Base-by-base conservation (phyloP, 495 filamentous ascomycete species). In the Trichoderma reesei region DNA sequence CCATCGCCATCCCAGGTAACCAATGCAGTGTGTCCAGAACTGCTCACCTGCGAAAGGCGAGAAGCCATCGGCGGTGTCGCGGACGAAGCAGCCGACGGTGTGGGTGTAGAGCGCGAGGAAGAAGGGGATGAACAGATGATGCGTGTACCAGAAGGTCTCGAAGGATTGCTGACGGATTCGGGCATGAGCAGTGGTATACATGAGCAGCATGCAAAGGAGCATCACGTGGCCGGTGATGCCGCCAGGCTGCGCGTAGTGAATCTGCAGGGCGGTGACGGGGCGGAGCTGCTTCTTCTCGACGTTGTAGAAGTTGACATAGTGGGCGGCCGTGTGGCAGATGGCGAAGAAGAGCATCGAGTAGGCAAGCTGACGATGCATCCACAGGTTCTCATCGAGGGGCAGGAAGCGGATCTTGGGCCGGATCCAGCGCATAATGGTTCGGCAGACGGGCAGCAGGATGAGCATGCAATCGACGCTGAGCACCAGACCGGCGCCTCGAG, bases 251-350 rank as follows among this genome's bases (percentile, higher is more conserved):
- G 87, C 83, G 70, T 96, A 99, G 75, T 98, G 94, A 64, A 99
- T 95, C 69, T 96, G 80, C n/a, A 98, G 78, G 4, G 94, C 94
- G 26, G 87, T 84, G 46, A 87, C 82, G 1, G 88, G 86, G 14
- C 94, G 86, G 38, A 98, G 80, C 68, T 96, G 90, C 1, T 84
- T 82, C 72, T 86, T 87, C 73, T 99, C 94, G 44, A 98, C 88
- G 68, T 96, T 96, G 80, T 87, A 98, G 81, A 98, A 98, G 75
- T 98, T 98, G 75, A 98, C 91, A 73, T 98, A 99, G 75, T 99
- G 94, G 20, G 85, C 82, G 11, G 80, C 72, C 4, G 85, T 86
- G 71, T 99, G 94, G 33, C 92, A 77, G 46, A 86, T 85, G 34
- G 86, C 88, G 68, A 90, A 99, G 16, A 96, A 71, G 3, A 98